phyloP scores from a whole-genome alignment of 2,329 filamentous ascomycete genomes.

The Bimuria novae-zelandiae region DNA sequence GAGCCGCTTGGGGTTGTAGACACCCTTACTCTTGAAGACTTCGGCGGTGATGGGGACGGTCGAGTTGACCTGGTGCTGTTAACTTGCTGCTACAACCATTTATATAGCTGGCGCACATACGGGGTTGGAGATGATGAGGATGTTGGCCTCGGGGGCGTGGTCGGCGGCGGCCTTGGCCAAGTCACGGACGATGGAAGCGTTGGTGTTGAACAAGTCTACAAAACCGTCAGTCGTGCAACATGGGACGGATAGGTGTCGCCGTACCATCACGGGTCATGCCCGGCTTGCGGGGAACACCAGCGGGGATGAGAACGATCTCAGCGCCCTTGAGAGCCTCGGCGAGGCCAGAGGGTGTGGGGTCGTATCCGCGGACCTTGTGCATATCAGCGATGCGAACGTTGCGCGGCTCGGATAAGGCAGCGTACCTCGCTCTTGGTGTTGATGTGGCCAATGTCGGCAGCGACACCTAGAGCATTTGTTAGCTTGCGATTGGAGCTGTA shows the following conservation, averaged over 20 bases:
- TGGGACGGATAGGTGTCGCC: constrained; percentile 17
- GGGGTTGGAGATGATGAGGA: constrained; percentile 98
- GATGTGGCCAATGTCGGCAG: constrained; percentile 97
- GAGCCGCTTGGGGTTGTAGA: constrained; percentile 99
- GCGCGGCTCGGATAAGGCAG: constrained; percentile 10
- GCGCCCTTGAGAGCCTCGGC: constrained; percentile 79
- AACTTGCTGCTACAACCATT: neutral
- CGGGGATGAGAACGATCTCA: constrained; percentile 96
- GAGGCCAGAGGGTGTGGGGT: constrained; percentile 76
- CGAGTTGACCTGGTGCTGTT: constrained; percentile 75
- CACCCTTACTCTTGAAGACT: constrained; percentile 91
- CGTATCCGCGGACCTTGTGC: constrained; percentile 78
- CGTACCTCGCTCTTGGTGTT: constrained; percentile 88
- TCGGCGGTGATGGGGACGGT: constrained; percentile 97
- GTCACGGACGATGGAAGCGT: constrained; percentile 98
- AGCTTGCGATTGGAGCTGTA: constrained; percentile 14
- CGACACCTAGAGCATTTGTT: constrained; percentile 71
- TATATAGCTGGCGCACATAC: constrained; percentile 51
- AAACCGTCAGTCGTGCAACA: constrained; percentile 16
- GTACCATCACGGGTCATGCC: constrained; percentile 96
- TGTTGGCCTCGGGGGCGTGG: constrained; percentile 86
- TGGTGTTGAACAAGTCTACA: constrained; percentile 99
- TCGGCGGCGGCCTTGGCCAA: constrained; percentile 94
- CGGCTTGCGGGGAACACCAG: constrained; percentile 97
- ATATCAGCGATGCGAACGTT: constrained; percentile 24